Conservation (phyloP, 441 rosid genomes). For the Gossypium schwendimanii region DNA sequence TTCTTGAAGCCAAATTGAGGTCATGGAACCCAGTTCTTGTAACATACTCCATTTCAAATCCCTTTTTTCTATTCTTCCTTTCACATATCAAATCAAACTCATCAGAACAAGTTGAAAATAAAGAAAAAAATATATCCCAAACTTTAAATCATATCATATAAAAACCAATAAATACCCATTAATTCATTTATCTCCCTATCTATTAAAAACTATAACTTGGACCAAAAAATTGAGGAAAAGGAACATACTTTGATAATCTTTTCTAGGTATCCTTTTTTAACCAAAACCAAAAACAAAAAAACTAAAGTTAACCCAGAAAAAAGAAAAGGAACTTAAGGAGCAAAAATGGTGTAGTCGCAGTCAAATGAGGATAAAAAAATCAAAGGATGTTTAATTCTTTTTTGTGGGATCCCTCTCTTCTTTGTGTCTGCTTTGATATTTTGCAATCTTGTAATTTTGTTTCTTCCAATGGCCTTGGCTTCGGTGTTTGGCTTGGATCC, state of each 20-base stretch:
- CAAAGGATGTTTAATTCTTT: not conserved
- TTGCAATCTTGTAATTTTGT: not conserved
- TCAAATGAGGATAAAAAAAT: not conserved
- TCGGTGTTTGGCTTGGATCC: constrained; percentile 20
- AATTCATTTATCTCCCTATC: not conserved
- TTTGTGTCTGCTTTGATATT: not conserved
- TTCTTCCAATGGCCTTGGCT: not conserved
- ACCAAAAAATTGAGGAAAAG: not conserved
- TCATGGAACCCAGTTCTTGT: constrained; percentile 49
- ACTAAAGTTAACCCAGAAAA: constrained; percentile 5
- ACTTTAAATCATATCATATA: not conserved
- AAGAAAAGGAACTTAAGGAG: not conserved
- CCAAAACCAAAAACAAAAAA: not conserved
- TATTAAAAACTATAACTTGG: not conserved
- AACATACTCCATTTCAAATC: constrained; percentile 40
- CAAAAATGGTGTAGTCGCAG: not conserved
- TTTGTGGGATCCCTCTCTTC: not conserved
- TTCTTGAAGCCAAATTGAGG: constrained; percentile 68
- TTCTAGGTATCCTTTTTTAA: constrained; percentile 11
- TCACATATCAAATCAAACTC: constrained; percentile 6
- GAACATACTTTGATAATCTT: constrained; percentile 14
- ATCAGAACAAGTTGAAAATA: not conserved
- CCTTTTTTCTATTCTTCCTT: not conserved
- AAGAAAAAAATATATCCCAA: not conserved
- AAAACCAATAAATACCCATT: constrained; percentile 6